Evolutionary conservation across 306 rosid species (phyloP), one percentile per base, ranked within the genome.

Genomic region (Cucurbita moschata): DNA sequence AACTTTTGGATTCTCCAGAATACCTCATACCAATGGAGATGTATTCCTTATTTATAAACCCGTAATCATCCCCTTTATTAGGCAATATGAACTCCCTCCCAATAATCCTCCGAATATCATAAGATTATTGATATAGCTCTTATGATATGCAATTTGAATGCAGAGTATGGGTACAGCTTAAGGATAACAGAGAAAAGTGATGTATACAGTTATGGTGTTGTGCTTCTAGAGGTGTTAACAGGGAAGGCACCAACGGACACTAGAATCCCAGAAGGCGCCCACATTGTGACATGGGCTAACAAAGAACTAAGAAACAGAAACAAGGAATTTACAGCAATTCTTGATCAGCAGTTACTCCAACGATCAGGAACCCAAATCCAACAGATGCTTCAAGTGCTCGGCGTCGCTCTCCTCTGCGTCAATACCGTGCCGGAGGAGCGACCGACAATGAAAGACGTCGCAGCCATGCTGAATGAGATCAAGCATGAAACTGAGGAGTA

Each of bases 111-210:
- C 2, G 2, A 16, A 39, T 39, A 15, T 19, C 23, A 15, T 14
- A 62, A 62, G 23, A 3, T 62, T 62, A 35, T 60, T 61, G 21
- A 64, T 64, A 64, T 4, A 40, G 10, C 9, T n/a, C 37, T 42
- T 64, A 9, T 9, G 37, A n/a, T 5, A 40, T 64, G n/a, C 12
- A 16, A n/a, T 21, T 64, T 64, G 16, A 64, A 39, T 88, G 86
- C 96, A 93, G 98, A 93, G 75, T 90, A 90, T 80, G 98, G 97
- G 77, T 93, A 93, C 86, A 93, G 96, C 80, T 79, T 86, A 81
- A 87, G 90, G 86, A 90, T 93, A 90, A 93, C 98, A 63, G 97
- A 85, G 80, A 93, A 90, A 76, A 90, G 98, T 72, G 98, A 93
- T 78, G 98, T 93, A 76, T 93, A 93, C 61, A 93, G 98, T 81